phyloP scores from a whole-genome alignment of 2,329 filamentous ascomycete genomes.

The Myriosclerotinia scirpicola region DNA sequence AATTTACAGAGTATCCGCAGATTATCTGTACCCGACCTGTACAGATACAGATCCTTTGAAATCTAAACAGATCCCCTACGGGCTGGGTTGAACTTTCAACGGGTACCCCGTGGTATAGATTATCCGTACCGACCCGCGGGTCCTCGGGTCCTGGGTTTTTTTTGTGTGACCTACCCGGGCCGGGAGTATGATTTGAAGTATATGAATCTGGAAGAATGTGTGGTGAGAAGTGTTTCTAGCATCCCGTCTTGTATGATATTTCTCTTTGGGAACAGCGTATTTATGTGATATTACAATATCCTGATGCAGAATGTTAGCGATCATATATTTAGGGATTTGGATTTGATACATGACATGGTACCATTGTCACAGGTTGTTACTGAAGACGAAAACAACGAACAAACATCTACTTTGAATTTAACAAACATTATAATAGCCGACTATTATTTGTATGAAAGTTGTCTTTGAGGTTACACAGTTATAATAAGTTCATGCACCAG shows the following conservation, averaged over 20 bases:
- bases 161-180: no score
- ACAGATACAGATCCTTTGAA: no score
- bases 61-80: no score
- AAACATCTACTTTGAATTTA: neutral
- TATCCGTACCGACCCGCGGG: no score
- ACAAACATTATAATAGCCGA: no score
- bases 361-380: neutral
- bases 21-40: no score
- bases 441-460: neutral
- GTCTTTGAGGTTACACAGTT: neutral
- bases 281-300: neutral
- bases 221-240: neutral
- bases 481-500: neutral
- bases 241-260: neutral
- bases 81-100: no score
- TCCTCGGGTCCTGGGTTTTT: no score
- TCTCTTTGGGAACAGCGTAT: neutral
- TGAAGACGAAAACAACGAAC: neutral
- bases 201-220: neutral
- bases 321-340: neutral
- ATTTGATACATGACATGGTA: neutral
- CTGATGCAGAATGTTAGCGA: neutral
- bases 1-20: no score
- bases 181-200: no score
- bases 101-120: no score